Evolutionary conservation across 139 green algal species (phyloP).

Genomic region (Zygnema cylindricum): DNA sequence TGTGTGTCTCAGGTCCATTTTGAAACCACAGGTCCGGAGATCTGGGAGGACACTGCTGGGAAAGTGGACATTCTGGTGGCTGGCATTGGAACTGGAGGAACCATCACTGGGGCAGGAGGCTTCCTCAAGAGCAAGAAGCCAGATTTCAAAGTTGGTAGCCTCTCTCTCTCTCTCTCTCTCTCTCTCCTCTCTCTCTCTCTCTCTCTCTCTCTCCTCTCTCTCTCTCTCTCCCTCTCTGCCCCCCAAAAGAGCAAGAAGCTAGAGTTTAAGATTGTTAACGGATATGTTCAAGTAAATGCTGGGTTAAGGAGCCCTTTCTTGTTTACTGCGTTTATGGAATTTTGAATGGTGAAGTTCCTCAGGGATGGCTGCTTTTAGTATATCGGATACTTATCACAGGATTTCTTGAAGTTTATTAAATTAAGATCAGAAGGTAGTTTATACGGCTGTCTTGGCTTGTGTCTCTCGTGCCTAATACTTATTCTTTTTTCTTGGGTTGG

Average conservation of each 20-base stretch:
- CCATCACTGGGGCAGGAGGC: slow-evolving; percentile 88
- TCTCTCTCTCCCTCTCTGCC: slow-evolving; percentile 87
- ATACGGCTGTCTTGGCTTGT: no score
- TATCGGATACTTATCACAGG: no score
- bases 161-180: slow-evolving; percentile 1
- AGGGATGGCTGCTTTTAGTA: no score
- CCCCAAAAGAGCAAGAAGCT: slow-evolving; percentile 92
- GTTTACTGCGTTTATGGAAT: neutral
- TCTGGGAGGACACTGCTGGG: slow-evolving; percentile 89
- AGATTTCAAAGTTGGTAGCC: slow-evolving; percentile 69
- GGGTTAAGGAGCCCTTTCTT: no score
- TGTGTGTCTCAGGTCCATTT: slow-evolving; percentile 76
- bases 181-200: neutral
- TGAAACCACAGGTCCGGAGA: slow-evolving; percentile 94
- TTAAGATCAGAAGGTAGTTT: no score
- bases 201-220: neutral
- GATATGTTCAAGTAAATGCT: no score
- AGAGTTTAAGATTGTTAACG: slow-evolving; percentile 71
- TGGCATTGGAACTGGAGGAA: slow-evolving; percentile 96
- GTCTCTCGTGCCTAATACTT: no score
- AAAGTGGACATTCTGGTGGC: slow-evolving; percentile 88
- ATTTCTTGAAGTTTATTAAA: no score
- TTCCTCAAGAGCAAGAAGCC: slow-evolving; percentile 95
- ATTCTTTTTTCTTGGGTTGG: neutral
- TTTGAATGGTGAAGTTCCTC: no score